Percentiles rank a stretch among this genome's conserved stretches.
Conservation (phyloP, 352 stramenopile genomes). For the Aphanomyces cochlioides region DNA sequence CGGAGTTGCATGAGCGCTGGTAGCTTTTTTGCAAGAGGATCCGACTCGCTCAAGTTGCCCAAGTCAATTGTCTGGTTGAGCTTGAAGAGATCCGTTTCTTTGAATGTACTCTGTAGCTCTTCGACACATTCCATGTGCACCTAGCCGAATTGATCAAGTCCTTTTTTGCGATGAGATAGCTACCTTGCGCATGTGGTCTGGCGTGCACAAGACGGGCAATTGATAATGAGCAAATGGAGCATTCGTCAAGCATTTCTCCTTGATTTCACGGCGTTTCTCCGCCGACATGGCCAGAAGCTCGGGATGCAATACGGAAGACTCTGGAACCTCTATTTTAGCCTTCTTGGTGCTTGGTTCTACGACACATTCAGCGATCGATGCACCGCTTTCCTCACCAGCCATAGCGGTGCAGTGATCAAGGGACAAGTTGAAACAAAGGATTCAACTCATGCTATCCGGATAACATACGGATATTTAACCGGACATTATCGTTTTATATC, state of each 20-base stretch:
- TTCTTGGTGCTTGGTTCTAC: constrained; percentile 24
- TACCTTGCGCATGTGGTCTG: constrained; percentile 30
- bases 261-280: neutral
- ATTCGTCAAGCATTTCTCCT: neutral
- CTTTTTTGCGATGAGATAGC: neutral
- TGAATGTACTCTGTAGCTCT: constrained; percentile 87
- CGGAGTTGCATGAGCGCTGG: constrained; percentile 72
- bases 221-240: constrained; percentile 28
- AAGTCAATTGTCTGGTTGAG: constrained; percentile 91
- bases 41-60: constrained; percentile 57
- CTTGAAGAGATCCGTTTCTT: constrained; percentile 92
- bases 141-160: neutral
- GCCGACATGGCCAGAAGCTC: constrained; percentile 3
- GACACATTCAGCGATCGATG: neutral
- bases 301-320: constrained; percentile 9
- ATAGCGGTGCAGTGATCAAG: too few species aligned
- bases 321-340: neutral
- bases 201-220: constrained; percentile 23
- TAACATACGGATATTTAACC: too few species aligned
- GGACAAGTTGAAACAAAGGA: too few species aligned
- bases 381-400: too few species aligned
- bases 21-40: constrained; percentile 47
- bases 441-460: too few species aligned
- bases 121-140: constrained; percentile 73
- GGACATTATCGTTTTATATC: too few species aligned